Evolutionary conservation across 768 basidiomycete genomes (phyloP).

Genomic region (Sutorius australiensis): DNA sequence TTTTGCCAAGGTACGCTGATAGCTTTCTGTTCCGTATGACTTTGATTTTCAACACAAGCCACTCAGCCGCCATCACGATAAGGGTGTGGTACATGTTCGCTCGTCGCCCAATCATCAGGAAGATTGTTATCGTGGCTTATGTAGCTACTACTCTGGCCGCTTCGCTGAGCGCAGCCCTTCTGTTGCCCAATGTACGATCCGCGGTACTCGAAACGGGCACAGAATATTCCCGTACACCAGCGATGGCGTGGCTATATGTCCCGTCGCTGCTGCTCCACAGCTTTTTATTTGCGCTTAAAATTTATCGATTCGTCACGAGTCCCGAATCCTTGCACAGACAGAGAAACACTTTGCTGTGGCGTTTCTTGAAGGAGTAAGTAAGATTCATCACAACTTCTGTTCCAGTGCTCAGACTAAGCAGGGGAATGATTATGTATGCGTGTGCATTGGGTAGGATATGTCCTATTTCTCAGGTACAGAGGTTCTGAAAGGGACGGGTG

Average conservation of each 20-base stretch:
- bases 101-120: neutral
- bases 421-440: conserved; percentile 24
- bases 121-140: neutral
- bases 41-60: neutral
- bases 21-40: neutral
- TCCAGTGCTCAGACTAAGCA: conserved; percentile 1
- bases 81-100: conserved; percentile 23
- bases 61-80: conserved; percentile 11
- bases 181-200: neutral
- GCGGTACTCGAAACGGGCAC: neutral
- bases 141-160: neutral
- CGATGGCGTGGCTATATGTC: conserved; percentile 7
- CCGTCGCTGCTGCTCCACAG: conserved; percentile 15
- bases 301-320: conserved; percentile 12
- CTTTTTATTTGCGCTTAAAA: conserved; percentile 13
- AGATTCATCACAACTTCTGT: neutral
- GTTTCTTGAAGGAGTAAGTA: conserved; percentile 19
- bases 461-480: neutral
- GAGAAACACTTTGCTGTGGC: conserved; percentile 7
- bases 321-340: conserved; percentile 1
- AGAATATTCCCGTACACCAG: neutral
- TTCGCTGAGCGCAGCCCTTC: neutral
- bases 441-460: conserved; percentile 13
- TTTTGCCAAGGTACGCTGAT: conserved; percentile 18
- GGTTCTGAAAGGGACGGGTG: neutral